phyloP scores from a whole-genome alignment of 225 moss, liverwort and hornwort species.

The Pseudoscleropodium purum region DNA sequence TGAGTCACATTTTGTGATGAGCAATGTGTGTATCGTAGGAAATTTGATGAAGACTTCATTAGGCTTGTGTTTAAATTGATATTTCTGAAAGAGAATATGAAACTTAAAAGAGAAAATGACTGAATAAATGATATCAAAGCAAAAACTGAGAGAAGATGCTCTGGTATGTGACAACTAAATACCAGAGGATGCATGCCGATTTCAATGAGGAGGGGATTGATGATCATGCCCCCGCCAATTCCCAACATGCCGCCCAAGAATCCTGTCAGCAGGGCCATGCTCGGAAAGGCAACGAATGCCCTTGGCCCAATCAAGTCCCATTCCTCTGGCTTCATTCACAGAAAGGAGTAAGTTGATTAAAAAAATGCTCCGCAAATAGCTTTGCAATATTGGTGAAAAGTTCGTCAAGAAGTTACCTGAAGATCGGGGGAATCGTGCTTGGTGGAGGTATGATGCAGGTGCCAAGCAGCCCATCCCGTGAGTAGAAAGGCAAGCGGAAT shows the following conservation, averaged over 20 bases:
- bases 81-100: neutral
- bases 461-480: conserved; percentile 29
- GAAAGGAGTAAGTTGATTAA: neutral
- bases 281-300: conserved; percentile 38
- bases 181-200: conserved; percentile 83
- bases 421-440: conserved; percentile 3
- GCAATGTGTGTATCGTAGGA: neutral
- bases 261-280: conserved; percentile 56
- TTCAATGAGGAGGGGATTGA: conserved; percentile 65
- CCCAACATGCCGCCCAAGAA: conserved; percentile 80
- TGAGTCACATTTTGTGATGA: neutral
- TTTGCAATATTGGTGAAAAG: neutral
- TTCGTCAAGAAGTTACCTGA: conserved; percentile 1
- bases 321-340: conserved; percentile 31
- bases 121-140: neutral
- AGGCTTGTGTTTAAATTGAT: neutral
- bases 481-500: conserved; percentile 51
- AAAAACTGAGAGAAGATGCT: neutral
- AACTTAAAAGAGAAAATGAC: neutral
- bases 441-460: conserved; percentile 15
- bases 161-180: neutral
- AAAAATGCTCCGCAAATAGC: neutral
- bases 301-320: conserved; percentile 30
- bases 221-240: conserved; percentile 72
- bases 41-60: neutral